A percentile compares a stretch with the other conserved stretches of the same genome.
Evolutionary conservation across 2,329 filamentous ascomycete species (phyloP).

Genomic region (Colletotrichum destructivum): DNA sequence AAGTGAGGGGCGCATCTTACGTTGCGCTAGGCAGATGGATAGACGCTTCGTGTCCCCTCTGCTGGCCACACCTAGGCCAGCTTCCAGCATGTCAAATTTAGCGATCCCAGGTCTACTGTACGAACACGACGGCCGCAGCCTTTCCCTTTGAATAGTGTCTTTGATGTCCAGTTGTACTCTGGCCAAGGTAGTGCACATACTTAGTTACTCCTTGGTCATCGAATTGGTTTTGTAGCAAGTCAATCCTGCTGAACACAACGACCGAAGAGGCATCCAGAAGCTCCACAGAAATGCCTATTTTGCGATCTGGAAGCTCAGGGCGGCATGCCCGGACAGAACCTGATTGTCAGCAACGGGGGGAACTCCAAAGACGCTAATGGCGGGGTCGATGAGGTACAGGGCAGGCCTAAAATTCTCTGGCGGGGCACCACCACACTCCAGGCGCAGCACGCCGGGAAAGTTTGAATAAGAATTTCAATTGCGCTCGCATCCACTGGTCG

Average conservation of each 20-base stretch:
- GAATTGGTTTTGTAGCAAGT: no score
- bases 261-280: no score
- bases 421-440: constrained; percentile 36
- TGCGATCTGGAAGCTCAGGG: background rate
- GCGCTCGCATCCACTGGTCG: constrained; percentile 31
- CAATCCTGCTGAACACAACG: no score
- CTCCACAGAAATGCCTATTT: no score
- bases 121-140: no score
- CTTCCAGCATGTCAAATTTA: background rate
- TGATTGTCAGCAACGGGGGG: constrained; percentile 6
- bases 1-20: background rate
- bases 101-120: background rate
- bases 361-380: constrained; percentile 36
- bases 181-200: no score
- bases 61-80: background rate
- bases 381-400: constrained; percentile 39
- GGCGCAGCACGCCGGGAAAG: constrained; percentile 26
- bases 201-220: no score
- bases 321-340: no score
- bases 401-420: constrained; percentile 35
- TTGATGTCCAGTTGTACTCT: background rate
- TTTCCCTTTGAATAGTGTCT: no score
- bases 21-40: background rate
- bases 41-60: background rate
- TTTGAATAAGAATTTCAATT: constrained; percentile 38